Conservation (phyloP, 495 filamentous ascomycete species). For the Glutinoglossum americanum region DNA sequence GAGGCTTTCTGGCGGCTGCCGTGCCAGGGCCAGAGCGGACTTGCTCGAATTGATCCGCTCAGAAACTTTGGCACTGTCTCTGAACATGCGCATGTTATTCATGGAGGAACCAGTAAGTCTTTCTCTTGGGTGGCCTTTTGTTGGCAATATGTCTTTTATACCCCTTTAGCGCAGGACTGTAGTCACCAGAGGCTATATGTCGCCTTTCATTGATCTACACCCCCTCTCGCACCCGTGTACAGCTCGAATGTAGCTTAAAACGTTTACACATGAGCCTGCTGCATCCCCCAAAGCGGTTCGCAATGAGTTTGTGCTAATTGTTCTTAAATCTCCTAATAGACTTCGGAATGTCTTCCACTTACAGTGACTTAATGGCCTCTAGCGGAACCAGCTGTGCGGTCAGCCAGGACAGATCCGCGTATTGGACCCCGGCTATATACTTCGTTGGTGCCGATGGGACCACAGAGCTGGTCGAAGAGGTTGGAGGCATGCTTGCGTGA, state of each 20-base stretch:
- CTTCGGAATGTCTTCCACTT: conserved; percentile 25
- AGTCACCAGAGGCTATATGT: not conserved
- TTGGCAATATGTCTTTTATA: too few relatives aligned
- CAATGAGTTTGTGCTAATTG: not conserved
- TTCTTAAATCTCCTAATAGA: conserved; percentile 14
- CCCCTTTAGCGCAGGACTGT: not conserved
- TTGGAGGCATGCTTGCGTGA: conserved; percentile 36
- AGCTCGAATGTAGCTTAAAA: not conserved
- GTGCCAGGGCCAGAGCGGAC: conserved; percentile 42
- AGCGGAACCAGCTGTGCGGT: conserved; percentile 36
- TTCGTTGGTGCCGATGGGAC: conserved; percentile 35
- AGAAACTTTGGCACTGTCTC: conserved; percentile 24
- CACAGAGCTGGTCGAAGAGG: conserved; percentile 27
- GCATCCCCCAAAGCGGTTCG: not conserved
- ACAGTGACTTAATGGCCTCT: conserved; percentile 22
- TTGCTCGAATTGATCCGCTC: conserved; percentile 36
- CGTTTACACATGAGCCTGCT: not conserved
- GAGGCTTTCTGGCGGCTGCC: conserved; percentile 78
- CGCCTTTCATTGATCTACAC: not conserved
- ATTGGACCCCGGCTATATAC: conserved; percentile 39
- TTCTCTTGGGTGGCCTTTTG: not conserved
- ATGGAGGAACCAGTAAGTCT: conserved; percentile 32
- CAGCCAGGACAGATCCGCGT: conserved; percentile 37
- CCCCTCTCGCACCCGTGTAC: not conserved
- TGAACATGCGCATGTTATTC: conserved; percentile 28